Conservation (phyloP, 768 basidiomycete species). For the Harrya chromipes region DNA sequence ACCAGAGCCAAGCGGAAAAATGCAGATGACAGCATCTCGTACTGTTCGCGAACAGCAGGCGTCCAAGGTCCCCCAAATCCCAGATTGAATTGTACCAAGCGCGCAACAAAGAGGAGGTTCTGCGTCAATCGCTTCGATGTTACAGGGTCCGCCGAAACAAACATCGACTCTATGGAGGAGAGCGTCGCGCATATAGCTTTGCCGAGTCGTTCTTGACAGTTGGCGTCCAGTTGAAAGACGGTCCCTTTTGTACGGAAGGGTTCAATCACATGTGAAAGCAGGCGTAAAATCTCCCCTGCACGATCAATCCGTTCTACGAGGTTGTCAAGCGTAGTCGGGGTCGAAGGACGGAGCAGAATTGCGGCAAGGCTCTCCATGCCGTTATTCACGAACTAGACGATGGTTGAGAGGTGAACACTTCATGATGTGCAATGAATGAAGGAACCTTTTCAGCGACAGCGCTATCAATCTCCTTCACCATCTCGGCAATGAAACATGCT, state of each 20-base stretch:
- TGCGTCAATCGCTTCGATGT: slow-evolving; percentile 33
- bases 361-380: slow-evolving; percentile 65
- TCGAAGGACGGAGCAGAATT: slow-evolving; percentile 40
- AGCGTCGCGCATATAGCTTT: slow-evolving; percentile 47
- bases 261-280: slow-evolving; percentile 65
- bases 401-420: background rate
- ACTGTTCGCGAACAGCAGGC: slow-evolving; percentile 43
- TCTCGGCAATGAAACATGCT: slow-evolving; percentile 81
- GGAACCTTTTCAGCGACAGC: slow-evolving; percentile 65
- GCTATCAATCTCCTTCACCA: slow-evolving; percentile 66
- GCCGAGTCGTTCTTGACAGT: slow-evolving; percentile 55
- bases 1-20: slow-evolving; percentile 56
- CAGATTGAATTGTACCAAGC: slow-evolving; percentile 70
- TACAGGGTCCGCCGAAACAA: slow-evolving; percentile 24
- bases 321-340: slow-evolving; percentile 24
- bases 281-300: slow-evolving; percentile 65
- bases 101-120: slow-evolving; percentile 53
- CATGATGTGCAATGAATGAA: background rate
- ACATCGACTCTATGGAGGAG: slow-evolving; percentile 35
- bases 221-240: slow-evolving; percentile 46
- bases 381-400: slow-evolving; percentile 65
- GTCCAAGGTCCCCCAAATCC: slow-evolving; percentile 64
- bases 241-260: slow-evolving; percentile 53
- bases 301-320: slow-evolving; percentile 45
- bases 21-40: slow-evolving; percentile 38